Conservation (phyloP, 345 rosid species). For the Geranium rotundifolium region DNA sequence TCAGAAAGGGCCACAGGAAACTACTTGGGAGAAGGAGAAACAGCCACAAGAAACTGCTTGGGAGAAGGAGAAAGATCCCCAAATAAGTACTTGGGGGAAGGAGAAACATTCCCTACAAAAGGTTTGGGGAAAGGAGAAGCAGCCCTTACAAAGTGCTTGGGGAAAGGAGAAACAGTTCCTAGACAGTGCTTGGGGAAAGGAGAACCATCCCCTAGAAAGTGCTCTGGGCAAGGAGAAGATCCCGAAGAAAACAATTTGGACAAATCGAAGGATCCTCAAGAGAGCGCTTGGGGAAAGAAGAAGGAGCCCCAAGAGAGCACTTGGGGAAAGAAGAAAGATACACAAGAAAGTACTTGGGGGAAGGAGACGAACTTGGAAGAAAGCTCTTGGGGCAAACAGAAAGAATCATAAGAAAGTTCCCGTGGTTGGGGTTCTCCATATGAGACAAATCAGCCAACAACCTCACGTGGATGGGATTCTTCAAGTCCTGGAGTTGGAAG, state of each 20-base stretch:
- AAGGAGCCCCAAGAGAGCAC: not conserved
- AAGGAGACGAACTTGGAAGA: not conserved
- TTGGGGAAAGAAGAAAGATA: not conserved
- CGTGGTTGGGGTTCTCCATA: constrained; percentile 29
- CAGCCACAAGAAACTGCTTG: not conserved
- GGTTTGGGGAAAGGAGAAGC: not conserved
- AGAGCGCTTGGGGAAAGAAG: not conserved
- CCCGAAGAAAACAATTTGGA: not conserved
- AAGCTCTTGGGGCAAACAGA: not conserved
- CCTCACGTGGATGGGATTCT: constrained; percentile 18
- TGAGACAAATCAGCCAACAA: constrained; percentile 21
- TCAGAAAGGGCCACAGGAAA: not conserved
- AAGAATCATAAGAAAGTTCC: constrained; percentile 9
- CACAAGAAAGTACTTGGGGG: not conserved
- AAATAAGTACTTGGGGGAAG: constrained; percentile 8
- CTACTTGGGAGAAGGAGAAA: not conserved
- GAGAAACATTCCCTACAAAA: constrained; percentile 1
- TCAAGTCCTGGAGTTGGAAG: constrained; percentile 15
- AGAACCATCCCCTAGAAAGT: too few relatives aligned
- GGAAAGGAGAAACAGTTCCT: not conserved
- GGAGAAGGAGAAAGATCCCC: not conserved
- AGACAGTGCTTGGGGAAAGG: not conserved
- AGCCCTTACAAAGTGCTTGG: not conserved
- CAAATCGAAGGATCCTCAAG: not conserved
- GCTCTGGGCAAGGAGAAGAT: too few relatives aligned